Evolutionary conservation across 805 yeast species (phyloP).

Genomic region (Spathaspora sp.): DNA sequence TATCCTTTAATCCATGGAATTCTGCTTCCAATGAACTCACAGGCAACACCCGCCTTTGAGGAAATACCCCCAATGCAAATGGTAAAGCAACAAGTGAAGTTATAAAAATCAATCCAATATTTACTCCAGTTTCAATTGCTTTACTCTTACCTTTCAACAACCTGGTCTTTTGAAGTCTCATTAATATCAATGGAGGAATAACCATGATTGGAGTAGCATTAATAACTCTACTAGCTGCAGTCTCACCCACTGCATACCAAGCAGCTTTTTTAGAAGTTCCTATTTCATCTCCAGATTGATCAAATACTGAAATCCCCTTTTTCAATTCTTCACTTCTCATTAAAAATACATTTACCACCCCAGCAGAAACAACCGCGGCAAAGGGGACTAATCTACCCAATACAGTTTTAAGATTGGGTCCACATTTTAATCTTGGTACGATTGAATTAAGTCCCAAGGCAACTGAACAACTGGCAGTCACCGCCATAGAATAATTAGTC

Average conservation of each 20-base stretch:
- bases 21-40: constrained; percentile 61
- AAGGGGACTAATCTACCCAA: constrained; percentile 91
- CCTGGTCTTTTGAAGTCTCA: constrained; percentile 65
- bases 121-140: constrained; percentile 63
- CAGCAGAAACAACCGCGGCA: constrained; percentile 98
- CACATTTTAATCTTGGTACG: constrained; percentile 76
- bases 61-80: constrained; percentile 93
- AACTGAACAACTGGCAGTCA: constrained; percentile 90
- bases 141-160: constrained; percentile 65
- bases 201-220: constrained; percentile 98
- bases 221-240: constrained; percentile 91
- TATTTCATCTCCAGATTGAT: constrained; percentile 57
- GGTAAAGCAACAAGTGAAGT: constrained; percentile 90
- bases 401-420: constrained; percentile 67
- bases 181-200: constrained; percentile 82
- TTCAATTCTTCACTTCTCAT: constrained; percentile 95
- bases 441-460: constrained; percentile 89
- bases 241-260: constrained; percentile 88
- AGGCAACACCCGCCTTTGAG: constrained; percentile 70
- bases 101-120: constrained; percentile 77
- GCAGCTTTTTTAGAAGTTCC: constrained; percentile 84
- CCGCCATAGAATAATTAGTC: constrained; percentile 83
- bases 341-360: constrained; percentile 90
- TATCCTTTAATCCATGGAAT: constrained; percentile 58
- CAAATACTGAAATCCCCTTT: constrained; percentile 74